phyloP scores from a whole-genome alignment of 495 filamentous ascomycete species.

The Clohesyomyces aquaticus region DNA sequence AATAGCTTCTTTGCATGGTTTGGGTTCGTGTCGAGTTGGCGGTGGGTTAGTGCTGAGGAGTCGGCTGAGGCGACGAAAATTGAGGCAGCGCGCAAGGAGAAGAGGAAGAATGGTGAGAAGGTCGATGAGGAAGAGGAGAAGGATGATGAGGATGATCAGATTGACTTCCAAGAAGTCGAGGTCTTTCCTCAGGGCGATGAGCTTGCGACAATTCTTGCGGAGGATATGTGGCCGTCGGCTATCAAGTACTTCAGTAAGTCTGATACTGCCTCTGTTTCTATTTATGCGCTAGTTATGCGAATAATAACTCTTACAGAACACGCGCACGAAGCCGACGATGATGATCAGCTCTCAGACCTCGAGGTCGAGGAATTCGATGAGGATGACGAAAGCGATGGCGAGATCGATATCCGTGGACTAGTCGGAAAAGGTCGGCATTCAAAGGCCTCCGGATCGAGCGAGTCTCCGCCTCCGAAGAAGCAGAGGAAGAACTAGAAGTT shows the following conservation, averaged over 20 bases:
- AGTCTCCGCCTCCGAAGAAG: constrained; percentile 37
- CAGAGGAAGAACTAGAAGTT: constrained; percentile 25
- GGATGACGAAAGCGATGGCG: constrained; percentile 53
- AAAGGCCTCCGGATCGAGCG: constrained; percentile 17
- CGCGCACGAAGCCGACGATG: constrained; percentile 62
- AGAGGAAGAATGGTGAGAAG: constrained; percentile 59
- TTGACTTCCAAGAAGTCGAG: constrained; percentile 65
- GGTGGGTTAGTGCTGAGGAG: constrained; percentile 70
- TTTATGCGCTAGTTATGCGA: background rate
- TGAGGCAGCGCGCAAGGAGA: constrained; percentile 61
- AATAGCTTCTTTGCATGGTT: constrained; percentile 89
- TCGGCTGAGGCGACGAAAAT: constrained; percentile 60
- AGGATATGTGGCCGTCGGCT: constrained; percentile 85
- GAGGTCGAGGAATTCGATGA: constrained; percentile 61
- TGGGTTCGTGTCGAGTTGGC: constrained; percentile 64
- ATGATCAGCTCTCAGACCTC: constrained; percentile 55
- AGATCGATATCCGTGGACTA: constrained; percentile 48
- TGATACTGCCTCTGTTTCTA: constrained; percentile 30
- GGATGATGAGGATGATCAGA: constrained; percentile 58
- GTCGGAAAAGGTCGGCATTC: constrained; percentile 43
- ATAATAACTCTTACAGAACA: constrained; percentile 50
- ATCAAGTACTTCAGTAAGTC: constrained; percentile 85
- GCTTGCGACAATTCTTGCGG: constrained; percentile 74
- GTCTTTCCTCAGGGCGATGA: constrained; percentile 82
- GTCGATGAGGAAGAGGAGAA: constrained; percentile 59